Conservation (phyloP, 179 eudicot genomes). For the Heliamphora pulchella region DNA sequence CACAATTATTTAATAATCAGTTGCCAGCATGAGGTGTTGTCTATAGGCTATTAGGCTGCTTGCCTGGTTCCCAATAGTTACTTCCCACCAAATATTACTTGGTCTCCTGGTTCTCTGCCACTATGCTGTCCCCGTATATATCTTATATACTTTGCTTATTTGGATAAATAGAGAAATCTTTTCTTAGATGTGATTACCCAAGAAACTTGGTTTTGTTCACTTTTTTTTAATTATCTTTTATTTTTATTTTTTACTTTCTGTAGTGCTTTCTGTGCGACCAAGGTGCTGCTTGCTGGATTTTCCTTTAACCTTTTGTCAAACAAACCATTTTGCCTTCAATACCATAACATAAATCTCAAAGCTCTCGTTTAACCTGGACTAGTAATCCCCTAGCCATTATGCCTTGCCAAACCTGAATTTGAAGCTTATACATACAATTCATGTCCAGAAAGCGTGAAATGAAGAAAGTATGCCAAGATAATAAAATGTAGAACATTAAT, state of each 20-base stretch:
- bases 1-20: not conserved
- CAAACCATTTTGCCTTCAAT: not conserved
- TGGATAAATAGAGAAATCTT: not conserved
- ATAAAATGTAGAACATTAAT: not conserved
- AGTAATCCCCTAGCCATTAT: not conserved
- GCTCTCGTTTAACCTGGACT: not conserved
- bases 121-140: not conserved
- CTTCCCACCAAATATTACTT: not conserved
- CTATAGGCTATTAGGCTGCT: not conserved
- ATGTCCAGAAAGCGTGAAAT: not conserved
- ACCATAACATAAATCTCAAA: not conserved
- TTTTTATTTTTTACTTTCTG: not conserved
- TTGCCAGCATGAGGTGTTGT: not conserved
- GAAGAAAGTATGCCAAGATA: not conserved
- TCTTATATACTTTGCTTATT: not conserved
- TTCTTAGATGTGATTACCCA: not conserved
- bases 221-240: not conserved
- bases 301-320: not conserved
- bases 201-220: not conserved
- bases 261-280: not conserved
- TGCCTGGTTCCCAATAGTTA: not conserved
- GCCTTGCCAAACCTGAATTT: not conserved
- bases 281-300: not conserved
- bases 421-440: no score
- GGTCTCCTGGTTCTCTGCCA: not conserved